Evolutionary conservation across 2,329 filamentous ascomycete species (phyloP), one percentile per base, ranked within the genome.

Genomic region (Endocalyx cinctus): DNA sequence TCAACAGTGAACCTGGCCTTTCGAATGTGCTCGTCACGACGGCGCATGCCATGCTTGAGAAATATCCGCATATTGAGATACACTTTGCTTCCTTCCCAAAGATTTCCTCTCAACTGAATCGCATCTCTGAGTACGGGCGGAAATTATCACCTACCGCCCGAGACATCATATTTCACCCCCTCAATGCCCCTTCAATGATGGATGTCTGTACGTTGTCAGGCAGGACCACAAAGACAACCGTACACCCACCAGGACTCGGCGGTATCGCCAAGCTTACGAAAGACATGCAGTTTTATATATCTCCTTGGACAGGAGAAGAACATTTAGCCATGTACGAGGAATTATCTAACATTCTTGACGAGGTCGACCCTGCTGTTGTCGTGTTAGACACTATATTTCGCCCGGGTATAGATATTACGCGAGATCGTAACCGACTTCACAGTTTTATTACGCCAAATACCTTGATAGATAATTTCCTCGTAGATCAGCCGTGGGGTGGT

Each of bases 21-120:
- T 46, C 40, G 12, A 49, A 49, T 29, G 42, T 49, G 4, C 37
- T 41, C 14, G 20, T 47, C n/a, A 39, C 46, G 4, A 46, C 46
- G 8, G 41, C 42, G 6, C 19, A 42, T 6, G 39, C 37, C 11
- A 35, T 49, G 7, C 29, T 46, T 11, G 44, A 50, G 27, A 40
- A 29, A 6, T 31, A 47, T 19, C 42, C 46, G 1, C 26, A 34
- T 4, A 33, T 50, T 16, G 33, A 41, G 6, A 19, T 48, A 5
- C 47, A 48, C 15, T 35, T 48, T 18, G 45, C 43, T 3, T 50
- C 45, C 10, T 48, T 47, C 31, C 13, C 35, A 11, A 19, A 31
- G 11, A 25, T 39, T 5, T 37, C 25, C 10, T 23, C 43, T 1
- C 42, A 37, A 23, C 34, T 46, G 4, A 23, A 36, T 13, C 37